Conservation (phyloP, 768 basidiomycete species). For the Mycena vitilis region DNA sequence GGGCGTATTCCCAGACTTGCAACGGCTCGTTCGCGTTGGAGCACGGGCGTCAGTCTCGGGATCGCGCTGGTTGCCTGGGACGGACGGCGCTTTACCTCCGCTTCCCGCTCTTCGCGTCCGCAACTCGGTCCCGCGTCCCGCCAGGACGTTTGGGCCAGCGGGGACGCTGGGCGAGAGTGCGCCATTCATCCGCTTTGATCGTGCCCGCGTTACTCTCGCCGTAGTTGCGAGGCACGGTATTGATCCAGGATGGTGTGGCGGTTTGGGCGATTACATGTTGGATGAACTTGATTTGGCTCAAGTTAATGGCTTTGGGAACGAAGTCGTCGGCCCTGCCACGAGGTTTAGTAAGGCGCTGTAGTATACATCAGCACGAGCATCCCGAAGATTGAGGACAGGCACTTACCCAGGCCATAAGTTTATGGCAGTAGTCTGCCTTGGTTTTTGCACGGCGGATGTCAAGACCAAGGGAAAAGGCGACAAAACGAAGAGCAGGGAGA, state of each 20-base stretch:
- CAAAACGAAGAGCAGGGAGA: constrained; percentile 24
- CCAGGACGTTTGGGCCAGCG: no score
- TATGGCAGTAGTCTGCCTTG: constrained; percentile 26
- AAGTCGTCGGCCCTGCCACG: constrained; percentile 13
- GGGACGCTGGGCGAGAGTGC: constrained; percentile 27
- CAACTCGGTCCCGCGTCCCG: background rate
- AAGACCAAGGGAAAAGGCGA: constrained; percentile 25
- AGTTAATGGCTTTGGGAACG: constrained; percentile 13
- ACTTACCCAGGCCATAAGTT: constrained; percentile 33
- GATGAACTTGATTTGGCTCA: constrained; percentile 33
- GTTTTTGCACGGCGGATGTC: constrained; percentile 2
- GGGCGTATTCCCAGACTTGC: no score
- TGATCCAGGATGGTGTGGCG: constrained; percentile 32
- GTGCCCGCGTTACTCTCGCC: constrained; percentile 39
- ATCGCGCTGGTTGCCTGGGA: no score
- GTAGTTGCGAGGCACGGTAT: constrained; percentile 38
- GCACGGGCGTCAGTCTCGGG: no score
- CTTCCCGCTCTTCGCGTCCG: no score
- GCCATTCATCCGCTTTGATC: constrained; percentile 48
- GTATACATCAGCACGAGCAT: constrained; percentile 13
- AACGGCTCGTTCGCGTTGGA: no score
- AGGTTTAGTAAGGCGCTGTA: constrained; percentile 26
- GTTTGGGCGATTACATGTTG: constrained; percentile 29
- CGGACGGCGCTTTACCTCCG: no score
- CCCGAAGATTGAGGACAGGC: constrained; percentile 4